A percentile compares a stretch with the other conserved stretches of the same genome.
These are phyloP conservation scores for Sanghuangporus weigelae DNA, from an alignment of 1,284 basidiomycete genomes.

Conservation along the genomic window DNA sequence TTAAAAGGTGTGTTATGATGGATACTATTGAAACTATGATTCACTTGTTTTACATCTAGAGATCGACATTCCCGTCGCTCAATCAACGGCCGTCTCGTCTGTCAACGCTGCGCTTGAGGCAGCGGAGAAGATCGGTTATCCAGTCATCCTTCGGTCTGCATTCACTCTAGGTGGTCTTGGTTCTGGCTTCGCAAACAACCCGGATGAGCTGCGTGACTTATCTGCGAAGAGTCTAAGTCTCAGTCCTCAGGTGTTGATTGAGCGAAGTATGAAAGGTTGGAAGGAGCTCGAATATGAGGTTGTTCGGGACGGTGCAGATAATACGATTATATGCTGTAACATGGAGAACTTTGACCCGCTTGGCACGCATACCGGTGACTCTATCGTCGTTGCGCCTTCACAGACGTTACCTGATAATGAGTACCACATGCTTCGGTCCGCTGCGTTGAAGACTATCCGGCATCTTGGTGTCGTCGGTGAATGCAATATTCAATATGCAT, in stretches of 20 bases:
- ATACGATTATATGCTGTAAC: constrained; percentile 94
- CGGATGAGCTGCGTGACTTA: constrained; percentile 93
- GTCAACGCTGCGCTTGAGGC: constrained; percentile 91
- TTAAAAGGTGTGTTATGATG: constrained; percentile 67
- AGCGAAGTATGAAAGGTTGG: constrained; percentile 99
- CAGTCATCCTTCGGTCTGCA: constrained; percentile 96
- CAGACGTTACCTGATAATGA: constrained; percentile 97
- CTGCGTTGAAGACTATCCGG: constrained; percentile 95
- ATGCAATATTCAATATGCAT: constrained; percentile 98
- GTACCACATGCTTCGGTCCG: constrained; percentile 98
- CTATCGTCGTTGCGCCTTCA: constrained; percentile 98
- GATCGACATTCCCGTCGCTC: constrained; percentile 96
- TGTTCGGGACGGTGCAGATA: constrained; percentile 95
- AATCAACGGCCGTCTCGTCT: constrained; percentile 96
- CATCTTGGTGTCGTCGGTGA: constrained; percentile 98
- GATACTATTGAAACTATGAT: neutral
- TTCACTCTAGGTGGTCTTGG: constrained; percentile 98
- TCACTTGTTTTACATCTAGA: constrained; percentile 43
- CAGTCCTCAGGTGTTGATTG: constrained; percentile 94
- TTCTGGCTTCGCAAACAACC: constrained; percentile 95
- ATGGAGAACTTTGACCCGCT: constrained; percentile 99
- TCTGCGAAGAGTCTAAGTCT: constrained; percentile 89
- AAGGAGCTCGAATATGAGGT: constrained; percentile 99
- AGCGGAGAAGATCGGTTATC: constrained; percentile 91
- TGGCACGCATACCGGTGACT: constrained; percentile 99